Percentiles rank a stretch among this genome's conserved stretches.
These are phyloP conservation scores for Rutidosis leptorrhynchoides DNA, from an alignment of 129 eudicot species.

Conservation along the genomic window DNA sequence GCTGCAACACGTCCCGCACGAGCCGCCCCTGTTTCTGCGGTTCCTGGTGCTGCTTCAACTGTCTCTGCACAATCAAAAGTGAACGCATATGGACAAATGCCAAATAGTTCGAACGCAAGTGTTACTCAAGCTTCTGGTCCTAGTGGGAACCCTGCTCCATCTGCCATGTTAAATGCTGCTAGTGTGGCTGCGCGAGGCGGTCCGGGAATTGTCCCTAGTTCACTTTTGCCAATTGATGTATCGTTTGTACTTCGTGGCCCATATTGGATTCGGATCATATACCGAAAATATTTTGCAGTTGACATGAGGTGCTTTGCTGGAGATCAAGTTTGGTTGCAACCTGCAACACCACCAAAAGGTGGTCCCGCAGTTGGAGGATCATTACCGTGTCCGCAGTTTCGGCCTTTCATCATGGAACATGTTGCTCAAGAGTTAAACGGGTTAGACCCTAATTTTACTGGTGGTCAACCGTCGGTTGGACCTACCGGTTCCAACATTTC, in stretches of 20 bases:
- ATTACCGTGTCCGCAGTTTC: constrained; percentile 95
- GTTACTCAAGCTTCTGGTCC: constrained; percentile 40
- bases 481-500: constrained; percentile 41
- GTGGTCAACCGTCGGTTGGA: constrained; percentile 64
- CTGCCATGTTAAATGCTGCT: constrained; percentile 72
- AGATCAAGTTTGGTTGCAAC: constrained; percentile 99
- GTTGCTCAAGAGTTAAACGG: constrained; percentile 98
- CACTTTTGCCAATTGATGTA: constrained; percentile 92
- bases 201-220: constrained; percentile 98
- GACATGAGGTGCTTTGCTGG: constrained; percentile 99
- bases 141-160: constrained; percentile 51
- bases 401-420: constrained; percentile 99
- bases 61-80: constrained; percentile 45
- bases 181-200: constrained; percentile 89
- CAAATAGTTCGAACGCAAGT: constrained; percentile 40
- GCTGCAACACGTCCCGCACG: constrained; percentile 99
- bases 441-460: constrained; percentile 74
- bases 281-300: constrained; percentile 88
- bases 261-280: constrained; percentile 93
- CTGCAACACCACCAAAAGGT: constrained; percentile 98
- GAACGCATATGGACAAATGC: constrained; percentile 44
- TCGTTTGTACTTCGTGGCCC: constrained; percentile 98
- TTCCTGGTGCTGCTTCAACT: constrained; percentile 59
- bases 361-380: constrained; percentile 97
- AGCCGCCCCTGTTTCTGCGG: too few species aligned